phyloP scores from a whole-genome alignment of 306 rosid genomes.

The Pterocarpus macrocarpus region DNA sequence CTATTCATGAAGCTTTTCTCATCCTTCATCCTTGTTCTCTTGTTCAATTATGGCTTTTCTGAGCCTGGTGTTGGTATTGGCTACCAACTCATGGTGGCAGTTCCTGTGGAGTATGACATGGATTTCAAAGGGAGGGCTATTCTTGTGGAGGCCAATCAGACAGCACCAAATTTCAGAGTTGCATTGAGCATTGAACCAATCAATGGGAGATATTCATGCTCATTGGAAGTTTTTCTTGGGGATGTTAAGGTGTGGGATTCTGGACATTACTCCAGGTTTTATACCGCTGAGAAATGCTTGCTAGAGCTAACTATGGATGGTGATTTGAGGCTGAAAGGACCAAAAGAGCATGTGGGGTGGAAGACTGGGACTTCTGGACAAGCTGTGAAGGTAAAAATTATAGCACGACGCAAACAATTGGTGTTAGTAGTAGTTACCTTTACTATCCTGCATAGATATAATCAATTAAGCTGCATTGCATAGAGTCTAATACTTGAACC shows the following conservation, averaged over 20 bases:
- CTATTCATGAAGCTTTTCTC: slow-evolving; percentile 67
- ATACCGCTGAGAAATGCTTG: slow-evolving; percentile 62
- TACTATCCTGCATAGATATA: no score
- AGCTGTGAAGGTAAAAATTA: slow-evolving; percentile 79
- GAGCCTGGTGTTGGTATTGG: slow-evolving; percentile 60
- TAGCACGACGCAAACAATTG: neutral
- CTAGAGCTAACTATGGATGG: slow-evolving; percentile 75
- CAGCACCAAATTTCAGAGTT: slow-evolving; percentile 65
- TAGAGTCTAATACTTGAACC: neutral
- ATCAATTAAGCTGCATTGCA: neutral
- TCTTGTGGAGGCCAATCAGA: slow-evolving; percentile 57
- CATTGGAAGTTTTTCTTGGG: slow-evolving; percentile 82
- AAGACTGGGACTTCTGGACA: slow-evolving; percentile 90
- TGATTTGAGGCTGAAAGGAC: slow-evolving; percentile 83
- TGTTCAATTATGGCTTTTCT: slow-evolving; percentile 55
- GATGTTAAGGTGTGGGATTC: slow-evolving; percentile 92
- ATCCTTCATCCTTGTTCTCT: slow-evolving; percentile 50
- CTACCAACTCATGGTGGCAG: slow-evolving; percentile 59
- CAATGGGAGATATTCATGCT: slow-evolving; percentile 69
- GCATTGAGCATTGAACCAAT: slow-evolving; percentile 76
- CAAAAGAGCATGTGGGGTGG: slow-evolving; percentile 78
- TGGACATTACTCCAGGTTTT: slow-evolving; percentile 76
- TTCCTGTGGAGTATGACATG: slow-evolving; percentile 60
- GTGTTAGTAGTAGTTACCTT: neutral
- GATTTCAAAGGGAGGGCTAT: slow-evolving; percentile 76